Percentiles rank a stretch among this genome's conserved stretches.
Evolutionary conservation across 345 rosid genomes (phyloP).

Genomic region (Linum tenue): DNA sequence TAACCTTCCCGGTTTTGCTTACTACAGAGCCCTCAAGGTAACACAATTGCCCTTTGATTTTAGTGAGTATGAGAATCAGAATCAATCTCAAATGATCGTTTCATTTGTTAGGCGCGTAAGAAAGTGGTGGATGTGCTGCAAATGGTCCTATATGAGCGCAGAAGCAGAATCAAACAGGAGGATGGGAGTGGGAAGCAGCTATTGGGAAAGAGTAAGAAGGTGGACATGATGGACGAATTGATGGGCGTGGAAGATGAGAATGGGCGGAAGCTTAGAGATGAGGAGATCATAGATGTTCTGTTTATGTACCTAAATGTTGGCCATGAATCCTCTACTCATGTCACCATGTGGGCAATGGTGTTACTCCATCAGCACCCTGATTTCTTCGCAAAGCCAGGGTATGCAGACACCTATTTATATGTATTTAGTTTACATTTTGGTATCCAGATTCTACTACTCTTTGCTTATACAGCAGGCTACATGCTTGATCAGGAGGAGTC

Average conservation of each 20-base stretch:
- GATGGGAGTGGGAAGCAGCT: slow-evolving; percentile 3
- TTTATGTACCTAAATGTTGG: slow-evolving; percentile 86
- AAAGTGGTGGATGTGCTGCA: slow-evolving; percentile 55
- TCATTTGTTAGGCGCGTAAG: slow-evolving; percentile 51
- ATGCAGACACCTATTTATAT: background rate
- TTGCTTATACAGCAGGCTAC: background rate
- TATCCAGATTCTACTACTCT: slow-evolving; percentile 2
- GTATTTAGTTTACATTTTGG: background rate
- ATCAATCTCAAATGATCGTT: background rate
- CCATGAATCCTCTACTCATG: slow-evolving; percentile 85
- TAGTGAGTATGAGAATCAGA: background rate
- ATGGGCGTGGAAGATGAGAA: slow-evolving; percentile 59
- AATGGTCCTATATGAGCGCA: slow-evolving; percentile 44
- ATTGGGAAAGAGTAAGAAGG: slow-evolving; percentile 24
- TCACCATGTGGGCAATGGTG: slow-evolving; percentile 73
- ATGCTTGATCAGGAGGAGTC: slow-evolving; percentile 48
- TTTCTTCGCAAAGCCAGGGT: slow-evolving; percentile 58
- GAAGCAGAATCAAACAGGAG: slow-evolving; percentile 13
- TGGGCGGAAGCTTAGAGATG: slow-evolving; percentile 48
- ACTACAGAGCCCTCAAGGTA: slow-evolving; percentile 74
- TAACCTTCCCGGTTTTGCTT: slow-evolving; percentile 81
- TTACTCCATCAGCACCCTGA: slow-evolving; percentile 65
- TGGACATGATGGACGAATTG: slow-evolving; percentile 76
- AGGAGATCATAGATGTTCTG: slow-evolving; percentile 67
- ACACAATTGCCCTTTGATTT: too few relatives aligned